Base-by-base conservation (phyloP, 164 flowering plant genomes). In the Annona squamosa region DNA sequence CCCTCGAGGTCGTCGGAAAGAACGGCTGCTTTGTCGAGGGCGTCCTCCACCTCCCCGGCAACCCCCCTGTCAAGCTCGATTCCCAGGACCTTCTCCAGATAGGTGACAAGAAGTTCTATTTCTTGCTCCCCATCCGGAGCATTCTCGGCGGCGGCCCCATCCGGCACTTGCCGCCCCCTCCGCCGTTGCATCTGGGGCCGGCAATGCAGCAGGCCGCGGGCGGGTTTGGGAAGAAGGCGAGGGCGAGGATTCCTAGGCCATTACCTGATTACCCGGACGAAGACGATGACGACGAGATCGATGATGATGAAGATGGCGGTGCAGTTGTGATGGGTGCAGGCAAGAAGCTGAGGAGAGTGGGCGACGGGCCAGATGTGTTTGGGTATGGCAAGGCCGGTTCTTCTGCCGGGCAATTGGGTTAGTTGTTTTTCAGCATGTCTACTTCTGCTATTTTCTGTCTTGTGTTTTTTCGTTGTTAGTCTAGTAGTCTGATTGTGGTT, bases 81-180 rank as follows among this genome's bases (percentile, higher is more conserved):
- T 93, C 98, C 1, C 98, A 95, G 78, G 97, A 95, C 72, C 83
- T 93, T 26, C 87, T 95, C 16, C 98, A 95, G 80, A 95, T 95
- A 43, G 98, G 98, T 4, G 98, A 96, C 76, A 96, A 93, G 81
- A 97, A 96, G 77, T 96, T 96, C 71, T 96, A 96, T 70, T 96
- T 93, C 59, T 77, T 96, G 7, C 74, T 96, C 2, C 99, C 99
- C 0, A 81, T 87, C 0, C 70, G 95, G 63, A 88, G 91, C 72
- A 91, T 95, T 41, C 78, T 96, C 37, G 72, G 72, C 0, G 72
- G 71, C 3, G 48, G 45, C 81, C 83, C 10, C 70, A 26, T 79
- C 64, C 80, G 75, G 18, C 26, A 57, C 17, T 2, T 76, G 18
- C 65, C 63, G 18, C 74, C 59, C 9, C 73, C 62, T 2, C 75